Conservation (phyloP, 148 eudicot genomes). For the Simmondsia chinensis region DNA sequence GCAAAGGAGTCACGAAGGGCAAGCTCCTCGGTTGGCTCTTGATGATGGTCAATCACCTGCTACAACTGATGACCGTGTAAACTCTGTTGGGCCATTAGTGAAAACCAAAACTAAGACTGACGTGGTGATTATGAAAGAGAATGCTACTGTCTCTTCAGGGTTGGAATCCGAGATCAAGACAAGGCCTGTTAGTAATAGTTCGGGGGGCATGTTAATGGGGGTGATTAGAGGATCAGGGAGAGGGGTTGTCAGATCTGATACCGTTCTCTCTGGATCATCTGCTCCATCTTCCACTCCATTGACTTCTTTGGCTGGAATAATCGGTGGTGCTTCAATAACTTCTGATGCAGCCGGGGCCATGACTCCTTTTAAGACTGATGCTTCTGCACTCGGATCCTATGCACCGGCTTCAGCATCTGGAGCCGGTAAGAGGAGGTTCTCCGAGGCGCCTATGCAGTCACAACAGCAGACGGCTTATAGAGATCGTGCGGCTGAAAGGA, state of each 20-base stretch:
- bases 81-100: slow-evolving; percentile 17
- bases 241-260: slow-evolving; percentile 58
- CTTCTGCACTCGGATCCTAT: slow-evolving; percentile 76
- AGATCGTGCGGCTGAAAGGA: slow-evolving; percentile 97
- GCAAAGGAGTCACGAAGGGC: slow-evolving; percentile 96
- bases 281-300: slow-evolving; percentile 16
- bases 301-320: slow-evolving; percentile 12
- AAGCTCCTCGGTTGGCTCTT: slow-evolving; percentile 80
- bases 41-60: slow-evolving; percentile 42
- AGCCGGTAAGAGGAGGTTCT: slow-evolving; percentile 87
- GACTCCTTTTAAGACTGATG: slow-evolving; percentile 77
- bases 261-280: slow-evolving; percentile 35
- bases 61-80: slow-evolving; percentile 47
- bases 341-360: slow-evolving; percentile 32
- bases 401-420: slow-evolving; percentile 47
- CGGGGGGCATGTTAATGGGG: slow-evolving; percentile 67
- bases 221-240: slow-evolving; percentile 85
- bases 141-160: slow-evolving; percentile 21
- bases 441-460: slow-evolving; percentile 66
- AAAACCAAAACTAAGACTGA: slow-evolving; percentile 43
- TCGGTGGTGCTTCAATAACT: slow-evolving; percentile 16
- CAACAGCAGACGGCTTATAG: slow-evolving; percentile 65
- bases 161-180: slow-evolving; percentile 47
- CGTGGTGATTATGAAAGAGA: slow-evolving; percentile 32
- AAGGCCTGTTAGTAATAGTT: slow-evolving; percentile 42